Evolutionary conservation across 2,329 filamentous ascomycete genomes (phyloP).

Genomic region (Allantophomopsis lycopodina): DNA sequence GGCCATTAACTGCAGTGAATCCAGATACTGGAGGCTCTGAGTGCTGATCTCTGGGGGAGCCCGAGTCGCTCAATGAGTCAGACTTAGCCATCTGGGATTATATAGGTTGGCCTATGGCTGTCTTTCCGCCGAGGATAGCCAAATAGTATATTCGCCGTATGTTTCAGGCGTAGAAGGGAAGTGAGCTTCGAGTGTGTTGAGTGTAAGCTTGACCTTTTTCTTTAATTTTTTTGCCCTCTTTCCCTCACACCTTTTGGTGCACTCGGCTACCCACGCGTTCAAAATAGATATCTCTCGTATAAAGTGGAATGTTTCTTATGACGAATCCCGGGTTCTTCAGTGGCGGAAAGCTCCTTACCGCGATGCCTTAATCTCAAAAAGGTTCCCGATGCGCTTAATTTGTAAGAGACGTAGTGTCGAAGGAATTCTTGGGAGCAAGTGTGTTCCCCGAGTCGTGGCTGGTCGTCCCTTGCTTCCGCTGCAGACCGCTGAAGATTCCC

Average conservation of each 20-base stretch:
- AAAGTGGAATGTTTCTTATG: slow-evolving; percentile 1
- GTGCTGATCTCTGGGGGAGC: slow-evolving; percentile 1
- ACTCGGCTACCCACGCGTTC: not conserved
- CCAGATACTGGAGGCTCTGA: slow-evolving; percentile 16
- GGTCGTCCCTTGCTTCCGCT: slow-evolving; percentile 2
- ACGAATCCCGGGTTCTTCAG: not conserved
- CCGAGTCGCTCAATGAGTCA: slow-evolving; percentile 2
- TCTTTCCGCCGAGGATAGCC: not conserved
- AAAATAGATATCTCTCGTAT: slow-evolving; percentile 1
- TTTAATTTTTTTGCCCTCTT: not conserved
- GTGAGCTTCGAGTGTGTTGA: not conserved
- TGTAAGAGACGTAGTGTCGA: slow-evolving; percentile 1
- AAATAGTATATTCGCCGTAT: slow-evolving; percentile 3
- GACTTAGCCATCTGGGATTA: slow-evolving; percentile 1
- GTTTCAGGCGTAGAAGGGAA: not conserved
- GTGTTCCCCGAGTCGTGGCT: not conserved
- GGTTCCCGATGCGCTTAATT: not conserved
- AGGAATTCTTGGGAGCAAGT: not conserved
- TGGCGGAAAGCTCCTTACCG: slow-evolving; percentile 1
- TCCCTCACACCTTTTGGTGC: not conserved
- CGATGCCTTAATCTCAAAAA: slow-evolving; percentile 1
- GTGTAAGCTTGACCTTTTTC: not conserved
- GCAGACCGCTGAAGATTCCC: not conserved
- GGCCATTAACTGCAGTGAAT: slow-evolving; percentile 21
- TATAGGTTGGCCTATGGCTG: slow-evolving; percentile 1